Evolutionary conservation across 352 stramenopile species (phyloP), one percentile per base, ranked within the genome.

Genomic region (Phytopythium ostracodes): DNA sequence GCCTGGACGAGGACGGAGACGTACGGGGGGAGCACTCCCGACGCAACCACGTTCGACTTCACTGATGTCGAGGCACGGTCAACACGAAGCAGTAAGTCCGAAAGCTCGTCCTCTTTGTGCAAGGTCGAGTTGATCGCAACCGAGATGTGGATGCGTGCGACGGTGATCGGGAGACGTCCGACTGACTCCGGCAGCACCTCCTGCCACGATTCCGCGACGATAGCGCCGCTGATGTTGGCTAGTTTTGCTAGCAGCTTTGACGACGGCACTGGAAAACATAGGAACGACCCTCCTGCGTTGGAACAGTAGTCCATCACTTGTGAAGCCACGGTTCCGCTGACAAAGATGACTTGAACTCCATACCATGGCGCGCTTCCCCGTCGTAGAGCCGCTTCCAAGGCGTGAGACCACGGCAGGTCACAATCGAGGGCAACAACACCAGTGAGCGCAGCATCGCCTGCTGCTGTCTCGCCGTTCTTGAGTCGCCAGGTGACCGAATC

Each of bases 31-130:
- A 27, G 12, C 29, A 7, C 5, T 57, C 11, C 18, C 2, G 24
- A n/a, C 29, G 18, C 31, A 20, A n/a, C 38, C 46, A 12, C 24
- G 24, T 20, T 8, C 25, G 7, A 20, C 22, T 24, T 5, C 5
- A 24, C 29, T 36, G 22, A 20, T 2, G 8, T 15, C 18, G 54
- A 25, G 3, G 14, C 15, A 18, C 35, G 54, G 24, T 58, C 52
- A 11, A 60, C 4, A 10, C 27, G 24, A 12, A 60, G 54, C 35
- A 60, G 38, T 17, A 49, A 7, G 54, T 10, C 14, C 14, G 38
- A 60, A 17, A 50, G 40, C 36, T 60, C 54, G 15, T 51, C 54
- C 20, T 60, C 54, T 11, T 60, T 50, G 33, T 36, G 22, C 54
- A 36, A 60, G 12, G 18, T 20, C 25, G 54, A 38, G 25, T 60